Evolutionary conservation across 225 moss, liverwort and hornwort genomes (phyloP).

Genomic region (Anthoceros angustus): DNA sequence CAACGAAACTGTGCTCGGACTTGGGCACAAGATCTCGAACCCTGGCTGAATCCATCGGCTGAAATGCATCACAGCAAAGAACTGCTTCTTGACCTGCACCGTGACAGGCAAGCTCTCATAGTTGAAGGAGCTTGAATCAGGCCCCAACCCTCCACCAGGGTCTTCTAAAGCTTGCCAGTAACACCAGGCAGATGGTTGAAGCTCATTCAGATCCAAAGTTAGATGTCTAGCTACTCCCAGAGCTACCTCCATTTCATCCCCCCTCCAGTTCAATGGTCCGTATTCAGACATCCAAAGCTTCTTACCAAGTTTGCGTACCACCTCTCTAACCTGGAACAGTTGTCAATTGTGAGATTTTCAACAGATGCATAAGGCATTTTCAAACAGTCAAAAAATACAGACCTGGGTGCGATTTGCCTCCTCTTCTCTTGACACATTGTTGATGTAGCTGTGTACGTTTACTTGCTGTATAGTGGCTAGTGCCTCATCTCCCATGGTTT

Average conservation of each 20-base stretch:
- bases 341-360: too few species aligned
- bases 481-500: constrained; percentile 49
- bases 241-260: constrained; percentile 55
- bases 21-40: constrained; percentile 44
- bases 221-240: constrained; percentile 62
- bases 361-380: too few species aligned
- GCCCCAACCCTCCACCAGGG: constrained; percentile 67
- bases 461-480: constrained; percentile 48
- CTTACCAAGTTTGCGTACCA: constrained; percentile 40
- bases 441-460: constrained; percentile 74
- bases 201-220: constrained; percentile 75
- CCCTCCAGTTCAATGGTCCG: constrained; percentile 64
- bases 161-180: constrained; percentile 95
- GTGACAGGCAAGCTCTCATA: constrained; percentile 31
- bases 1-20: constrained; percentile 46
- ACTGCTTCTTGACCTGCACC: constrained; percentile 73
- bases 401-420: constrained; percentile 82
- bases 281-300: constrained; percentile 99
- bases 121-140: constrained; percentile 51
- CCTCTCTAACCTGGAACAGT: constrained; percentile 34
- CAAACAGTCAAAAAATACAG: neutral
- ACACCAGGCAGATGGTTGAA: constrained; percentile 91
- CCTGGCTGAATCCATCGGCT: constrained; percentile 81
- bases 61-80: constrained; percentile 75
- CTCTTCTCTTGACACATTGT: constrained; percentile 64